Base-by-base conservation (phyloP, 495 filamentous ascomycete species). In the Coniosporium apollinis region DNA sequence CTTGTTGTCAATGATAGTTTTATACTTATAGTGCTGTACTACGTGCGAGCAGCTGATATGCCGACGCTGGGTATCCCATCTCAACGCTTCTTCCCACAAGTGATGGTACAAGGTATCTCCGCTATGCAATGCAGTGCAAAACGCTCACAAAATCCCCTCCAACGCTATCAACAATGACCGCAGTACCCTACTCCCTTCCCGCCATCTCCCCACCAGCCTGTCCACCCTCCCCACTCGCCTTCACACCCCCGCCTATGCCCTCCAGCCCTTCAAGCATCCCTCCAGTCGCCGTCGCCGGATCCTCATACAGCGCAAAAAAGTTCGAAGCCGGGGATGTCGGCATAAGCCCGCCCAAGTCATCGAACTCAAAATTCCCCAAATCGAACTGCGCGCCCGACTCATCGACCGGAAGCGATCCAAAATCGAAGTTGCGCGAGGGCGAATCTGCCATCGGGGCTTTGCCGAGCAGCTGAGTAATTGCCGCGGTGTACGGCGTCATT, bases 401-500 rank as follows among this genome's bases (percentile, higher is more conserved):
- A 7, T 62, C 38, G 19, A 58, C 45, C 2, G 59, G 57, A 16
- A 70, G 44, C 13, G 41, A 42, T 26, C 45, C 49, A 16, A 67
- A 54, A 28, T 56, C 51, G 22, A 45, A 29, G 25, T 25, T n/a
- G 18, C 22, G 45, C 20, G 33, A 56, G 51, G 10, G 50, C 45
- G 17, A 56, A 52, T 5, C 55, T 55, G 34, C 61, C 14, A 66
- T 55, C 33, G 66, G 59, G 2, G 65, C 55, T 32, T 72, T 66
- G 19, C 67, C 69, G 16, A 79, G 59, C 19, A 79, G 45, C 43
- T 72, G 62, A 40, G 64, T 65, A 4, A 79, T 57, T 11, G 69
- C 65, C n/a, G 59, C 61, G 0, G 73, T 72, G 43, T 76, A 64
- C 1, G 75, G 74, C 5, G 70, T 59, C 19, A 57, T 19, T 57